Percentiles rank a stretch among this genome's conserved stretches.
Conservation (phyloP, 1,139 yeast species). For the Yamadazyma epiphylla region DNA sequence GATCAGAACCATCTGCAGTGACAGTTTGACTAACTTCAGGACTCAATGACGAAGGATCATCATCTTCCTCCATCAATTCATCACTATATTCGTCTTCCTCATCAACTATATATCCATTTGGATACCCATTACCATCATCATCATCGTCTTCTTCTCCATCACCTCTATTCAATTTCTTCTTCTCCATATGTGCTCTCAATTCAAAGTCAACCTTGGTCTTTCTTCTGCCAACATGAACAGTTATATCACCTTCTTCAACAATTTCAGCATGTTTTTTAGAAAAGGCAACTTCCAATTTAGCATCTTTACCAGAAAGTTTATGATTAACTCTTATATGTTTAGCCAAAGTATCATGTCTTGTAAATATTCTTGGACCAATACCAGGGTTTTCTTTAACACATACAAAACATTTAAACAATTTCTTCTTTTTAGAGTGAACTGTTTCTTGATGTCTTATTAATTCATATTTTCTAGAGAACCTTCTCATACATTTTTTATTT, state of each 20-base stretch:
- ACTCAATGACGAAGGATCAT: conserved; percentile 2
- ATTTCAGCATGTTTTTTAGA: conserved; percentile 48
- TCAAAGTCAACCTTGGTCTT: conserved; percentile 49
- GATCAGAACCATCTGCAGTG: too few species aligned
- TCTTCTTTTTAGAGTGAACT: conserved; percentile 85
- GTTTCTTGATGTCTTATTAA: conserved; percentile 94
- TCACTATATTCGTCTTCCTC: conserved; percentile 13
- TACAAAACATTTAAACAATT: conserved; percentile 79
- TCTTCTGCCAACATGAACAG: conserved; percentile 47
- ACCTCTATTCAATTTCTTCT: conserved; percentile 23
- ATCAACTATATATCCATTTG: conserved; percentile 9
- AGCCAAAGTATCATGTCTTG: conserved; percentile 91
- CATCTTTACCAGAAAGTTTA: conserved; percentile 63
- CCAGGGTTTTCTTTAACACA: conserved; percentile 64
- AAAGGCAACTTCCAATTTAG: conserved; percentile 50
- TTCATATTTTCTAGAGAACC: conserved; percentile 92
- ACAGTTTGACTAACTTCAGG: conserved; percentile 1
- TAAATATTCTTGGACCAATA: conserved; percentile 66
- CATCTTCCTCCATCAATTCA: conserved; percentile 4
- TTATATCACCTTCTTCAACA: conserved; percentile 41
- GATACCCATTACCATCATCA: conserved; percentile 8
- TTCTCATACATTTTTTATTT: conserved; percentile 65
- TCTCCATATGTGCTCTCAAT: conserved; percentile 46
- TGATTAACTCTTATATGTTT: conserved; percentile 92
- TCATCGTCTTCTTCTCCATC: conserved; percentile 14